Evolutionary conservation across 164 flowering plant species (phyloP).

Genomic region (Vitis rotundifolia): DNA sequence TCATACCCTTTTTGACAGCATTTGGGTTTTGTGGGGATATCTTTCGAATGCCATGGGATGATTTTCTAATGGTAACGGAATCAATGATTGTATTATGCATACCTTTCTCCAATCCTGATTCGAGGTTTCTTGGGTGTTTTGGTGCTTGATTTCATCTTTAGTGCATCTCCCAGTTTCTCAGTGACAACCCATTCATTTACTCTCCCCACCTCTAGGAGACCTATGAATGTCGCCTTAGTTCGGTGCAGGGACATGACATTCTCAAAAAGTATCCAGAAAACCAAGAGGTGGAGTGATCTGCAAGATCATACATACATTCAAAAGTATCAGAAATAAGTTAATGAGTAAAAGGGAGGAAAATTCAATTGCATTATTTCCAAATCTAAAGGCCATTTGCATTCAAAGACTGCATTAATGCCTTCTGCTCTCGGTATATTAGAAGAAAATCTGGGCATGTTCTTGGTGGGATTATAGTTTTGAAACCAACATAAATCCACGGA

Average conservation of each 20-base stretch:
- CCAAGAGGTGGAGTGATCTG: constrained; percentile 34
- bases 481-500: too few relatives aligned
- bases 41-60: too few relatives aligned
- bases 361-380: too few relatives aligned
- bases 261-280: constrained; percentile 42
- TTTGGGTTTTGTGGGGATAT: too few relatives aligned
- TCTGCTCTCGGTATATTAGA: too few relatives aligned
- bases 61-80: too few relatives aligned
- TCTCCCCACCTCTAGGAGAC: constrained; percentile 34
- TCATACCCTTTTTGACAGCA: too few relatives aligned
- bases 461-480: too few relatives aligned
- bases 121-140: constrained; percentile 22
- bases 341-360: too few relatives aligned
- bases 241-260: constrained; percentile 42
- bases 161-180: constrained; percentile 38
- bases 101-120: constrained; percentile 25
- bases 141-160: constrained; percentile 21
- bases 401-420: too few relatives aligned
- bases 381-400: too few relatives aligned
- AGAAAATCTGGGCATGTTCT: too few relatives aligned
- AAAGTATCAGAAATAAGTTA: background rate
- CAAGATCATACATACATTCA: constrained; percentile 1
- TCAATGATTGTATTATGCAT: background rate
- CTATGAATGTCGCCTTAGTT: constrained; percentile 38
- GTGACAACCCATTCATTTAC: constrained; percentile 46